These are phyloP conservation scores for Metschnikowia orientalis DNA, from an alignment of 805 yeast species.

Conservation along the genomic window DNA sequence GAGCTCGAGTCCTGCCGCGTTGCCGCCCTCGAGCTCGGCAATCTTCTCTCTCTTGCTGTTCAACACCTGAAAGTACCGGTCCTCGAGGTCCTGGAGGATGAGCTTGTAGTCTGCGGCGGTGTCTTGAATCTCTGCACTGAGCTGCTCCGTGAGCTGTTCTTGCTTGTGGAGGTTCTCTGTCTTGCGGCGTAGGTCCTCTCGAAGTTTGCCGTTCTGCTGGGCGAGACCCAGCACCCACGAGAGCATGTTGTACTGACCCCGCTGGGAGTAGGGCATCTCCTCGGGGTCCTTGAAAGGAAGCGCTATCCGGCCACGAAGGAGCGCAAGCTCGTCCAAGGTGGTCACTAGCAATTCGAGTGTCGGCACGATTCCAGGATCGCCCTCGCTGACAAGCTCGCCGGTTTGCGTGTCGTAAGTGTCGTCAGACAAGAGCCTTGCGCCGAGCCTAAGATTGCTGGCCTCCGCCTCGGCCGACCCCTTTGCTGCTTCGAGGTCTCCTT, in stretches of 20 bases:
- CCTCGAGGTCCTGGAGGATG: slow-evolving; percentile 16
- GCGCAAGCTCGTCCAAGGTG: slow-evolving; percentile 11
- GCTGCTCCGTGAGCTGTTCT: slow-evolving; percentile 3
- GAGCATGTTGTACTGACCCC: slow-evolving; percentile 13
- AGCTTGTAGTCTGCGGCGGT: slow-evolving; percentile 13
- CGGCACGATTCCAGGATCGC: slow-evolving; percentile 12
- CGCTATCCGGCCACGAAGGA: slow-evolving; percentile 11
- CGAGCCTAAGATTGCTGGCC: slow-evolving; percentile 12
- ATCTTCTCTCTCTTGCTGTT: slow-evolving; percentile 13
- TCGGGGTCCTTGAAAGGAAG: slow-evolving; percentile 10
- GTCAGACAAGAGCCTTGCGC: slow-evolving; percentile 23
- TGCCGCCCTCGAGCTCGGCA: slow-evolving; percentile 13
- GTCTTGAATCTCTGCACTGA: slow-evolving; percentile 13
- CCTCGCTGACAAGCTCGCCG: slow-evolving; percentile 24
- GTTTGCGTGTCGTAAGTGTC: slow-evolving; percentile 21
- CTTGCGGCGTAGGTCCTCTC: background rate
- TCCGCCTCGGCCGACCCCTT: slow-evolving; percentile 9
- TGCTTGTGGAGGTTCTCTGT: background rate
- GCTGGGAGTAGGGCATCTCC: slow-evolving; percentile 4
- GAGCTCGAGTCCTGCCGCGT: slow-evolving; percentile 6
- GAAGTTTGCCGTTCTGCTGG: slow-evolving; percentile 6
- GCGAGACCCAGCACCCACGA: slow-evolving; percentile 13
- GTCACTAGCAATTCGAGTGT: slow-evolving; percentile 11
- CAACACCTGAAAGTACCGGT: slow-evolving; percentile 18
- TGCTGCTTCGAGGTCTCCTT: slow-evolving; percentile 3